Conservation (phyloP, 2,329 filamentous ascomycete species). For the Aspergillus ochraceus region DNA sequence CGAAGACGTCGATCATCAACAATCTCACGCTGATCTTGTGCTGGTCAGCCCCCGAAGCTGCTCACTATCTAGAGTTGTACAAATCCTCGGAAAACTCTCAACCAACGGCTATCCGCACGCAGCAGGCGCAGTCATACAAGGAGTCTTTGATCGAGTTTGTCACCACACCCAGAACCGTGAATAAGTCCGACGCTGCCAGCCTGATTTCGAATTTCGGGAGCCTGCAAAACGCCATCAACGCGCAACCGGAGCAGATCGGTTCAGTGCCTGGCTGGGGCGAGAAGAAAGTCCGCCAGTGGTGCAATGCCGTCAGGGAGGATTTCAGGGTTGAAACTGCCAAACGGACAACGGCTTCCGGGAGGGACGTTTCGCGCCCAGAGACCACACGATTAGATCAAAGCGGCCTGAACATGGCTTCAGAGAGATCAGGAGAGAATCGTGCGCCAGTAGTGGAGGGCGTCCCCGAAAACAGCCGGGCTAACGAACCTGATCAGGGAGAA, state of each 20-base stretch:
- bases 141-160: constrained; percentile 91
- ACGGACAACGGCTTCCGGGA: constrained; percentile 48
- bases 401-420: constrained; percentile 27
- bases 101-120: constrained; percentile 75
- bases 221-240: constrained; percentile 81
- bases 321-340: constrained; percentile 74
- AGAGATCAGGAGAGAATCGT: constrained; percentile 23
- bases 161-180: constrained; percentile 83
- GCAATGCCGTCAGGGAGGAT: constrained; percentile 75
- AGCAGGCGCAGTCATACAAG: constrained; percentile 78
- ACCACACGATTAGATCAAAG: constrained; percentile 24
- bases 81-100: constrained; percentile 92
- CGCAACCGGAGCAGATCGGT: constrained; percentile 78
- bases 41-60: constrained; percentile 93
- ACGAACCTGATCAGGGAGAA: constrained; percentile 32
- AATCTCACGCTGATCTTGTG: constrained; percentile 89
- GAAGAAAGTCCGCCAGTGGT: constrained; percentile 90
- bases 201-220: constrained; percentile 92
- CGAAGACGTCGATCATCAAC: constrained; percentile 89
- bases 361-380: constrained; percentile 30
- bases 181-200: constrained; percentile 90
- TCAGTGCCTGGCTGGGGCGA: constrained; percentile 92
- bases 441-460: constrained; percentile 22
- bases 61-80: constrained; percentile 89
- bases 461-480: constrained; percentile 5